A percentile compares a stretch with the other conserved stretches of the same genome.
Conservation (phyloP, 768 basidiomycete genomes). For the Boletales sp. region DNA sequence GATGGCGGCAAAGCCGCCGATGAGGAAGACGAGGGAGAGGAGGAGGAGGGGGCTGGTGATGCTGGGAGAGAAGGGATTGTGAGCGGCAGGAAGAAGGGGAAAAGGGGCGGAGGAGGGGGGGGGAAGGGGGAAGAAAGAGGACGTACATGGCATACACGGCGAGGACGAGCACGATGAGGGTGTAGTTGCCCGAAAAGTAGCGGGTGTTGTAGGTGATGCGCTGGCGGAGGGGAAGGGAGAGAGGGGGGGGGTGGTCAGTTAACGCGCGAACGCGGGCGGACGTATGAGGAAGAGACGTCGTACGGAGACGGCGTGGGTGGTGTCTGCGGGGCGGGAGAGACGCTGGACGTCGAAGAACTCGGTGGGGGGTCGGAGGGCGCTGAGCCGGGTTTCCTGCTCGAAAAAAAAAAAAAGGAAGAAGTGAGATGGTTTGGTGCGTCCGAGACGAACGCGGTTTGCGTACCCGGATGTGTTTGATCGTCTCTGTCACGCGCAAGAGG, state of each 20-base stretch:
- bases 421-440: neutral
- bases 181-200: conserved; percentile 91
- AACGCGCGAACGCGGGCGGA: too few species aligned
- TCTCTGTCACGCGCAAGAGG: conserved; percentile 61
- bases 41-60: conserved; percentile 81
- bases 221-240: conserved; percentile 28
- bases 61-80: conserved; percentile 33
- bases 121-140: neutral
- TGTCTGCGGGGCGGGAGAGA: conserved; percentile 77
- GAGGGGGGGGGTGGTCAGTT: too few species aligned
- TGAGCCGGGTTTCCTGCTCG: conserved; percentile 71
- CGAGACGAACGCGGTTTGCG: conserved; percentile 23
- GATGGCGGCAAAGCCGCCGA: conserved; percentile 87
- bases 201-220: conserved; percentile 94
- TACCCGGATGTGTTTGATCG: conserved; percentile 68
- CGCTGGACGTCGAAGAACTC: conserved; percentile 87
- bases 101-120: neutral
- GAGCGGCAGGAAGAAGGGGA: too few species aligned
- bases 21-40: conserved; percentile 80
- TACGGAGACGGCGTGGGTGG: conserved; percentile 76
- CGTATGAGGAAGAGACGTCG: neutral
- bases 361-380: conserved; percentile 62
- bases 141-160: conserved; percentile 86
- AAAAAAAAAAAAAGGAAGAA: neutral
- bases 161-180: conserved; percentile 68